These are phyloP conservation scores for Boletus pseudo-olivaceus DNA, from an alignment of 768 basidiomycete genomes.

Conservation along the genomic window DNA sequence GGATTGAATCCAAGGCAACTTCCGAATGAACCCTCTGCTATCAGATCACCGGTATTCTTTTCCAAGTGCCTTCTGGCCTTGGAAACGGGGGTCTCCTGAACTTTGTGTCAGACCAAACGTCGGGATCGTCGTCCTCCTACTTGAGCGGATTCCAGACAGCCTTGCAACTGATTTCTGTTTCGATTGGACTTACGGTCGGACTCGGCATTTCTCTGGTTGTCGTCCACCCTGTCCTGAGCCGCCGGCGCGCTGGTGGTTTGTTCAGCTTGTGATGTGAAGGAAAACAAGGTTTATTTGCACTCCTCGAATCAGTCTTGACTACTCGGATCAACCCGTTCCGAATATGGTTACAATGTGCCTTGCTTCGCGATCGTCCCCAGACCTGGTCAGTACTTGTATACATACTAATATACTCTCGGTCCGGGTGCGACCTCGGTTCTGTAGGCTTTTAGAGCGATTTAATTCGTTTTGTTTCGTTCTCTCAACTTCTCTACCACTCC, in stretches of 20 bases:
- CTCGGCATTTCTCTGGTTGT: slow-evolving; percentile 66
- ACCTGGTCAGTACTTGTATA: too few species aligned
- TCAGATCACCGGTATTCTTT: slow-evolving; percentile 72
- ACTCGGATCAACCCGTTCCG: background rate
- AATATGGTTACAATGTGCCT: background rate
- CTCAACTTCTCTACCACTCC: background rate
- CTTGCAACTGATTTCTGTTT: slow-evolving; percentile 70
- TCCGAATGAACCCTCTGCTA: background rate
- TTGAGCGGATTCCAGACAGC: slow-evolving; percentile 72
- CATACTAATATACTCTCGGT: too few species aligned
- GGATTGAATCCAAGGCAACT: background rate
- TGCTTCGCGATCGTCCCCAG: too few species aligned
- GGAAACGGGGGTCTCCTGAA: slow-evolving; percentile 76
- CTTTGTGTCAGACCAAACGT: slow-evolving; percentile 55
- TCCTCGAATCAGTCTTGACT: background rate
- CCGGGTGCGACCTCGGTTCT: background rate
- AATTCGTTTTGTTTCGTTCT: slow-evolving; percentile 13
- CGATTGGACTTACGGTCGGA: slow-evolving; percentile 78
- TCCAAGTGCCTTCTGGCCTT: slow-evolving; percentile 82
- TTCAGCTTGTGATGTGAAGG: slow-evolving; percentile 49
- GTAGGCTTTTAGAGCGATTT: slow-evolving; percentile 3
- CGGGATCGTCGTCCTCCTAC: slow-evolving; percentile 54
- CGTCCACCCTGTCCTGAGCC: slow-evolving; percentile 61
- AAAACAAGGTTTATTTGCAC: background rate
- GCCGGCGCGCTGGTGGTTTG: slow-evolving; percentile 53